Conservation (phyloP, 2,329 filamentous ascomycete species). For the Celoporthe dispersa region DNA sequence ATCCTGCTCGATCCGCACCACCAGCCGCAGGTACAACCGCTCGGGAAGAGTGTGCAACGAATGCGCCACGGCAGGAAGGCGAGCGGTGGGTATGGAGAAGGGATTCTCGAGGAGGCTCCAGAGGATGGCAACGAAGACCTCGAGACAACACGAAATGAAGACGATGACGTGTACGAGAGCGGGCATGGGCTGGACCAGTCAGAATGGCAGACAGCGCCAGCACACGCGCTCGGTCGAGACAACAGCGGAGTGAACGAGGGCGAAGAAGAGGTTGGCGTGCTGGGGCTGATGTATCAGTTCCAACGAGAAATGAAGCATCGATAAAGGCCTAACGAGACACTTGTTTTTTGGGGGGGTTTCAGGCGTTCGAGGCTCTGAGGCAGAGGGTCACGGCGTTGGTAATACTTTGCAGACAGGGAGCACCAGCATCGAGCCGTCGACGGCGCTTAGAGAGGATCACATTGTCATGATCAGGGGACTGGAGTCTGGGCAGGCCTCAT, state of each 20-base stretch:
- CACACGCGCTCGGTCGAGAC: slow-evolving; percentile 55
- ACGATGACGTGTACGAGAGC: slow-evolving; percentile 61
- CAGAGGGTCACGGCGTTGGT: background rate
- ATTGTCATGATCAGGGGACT: background rate
- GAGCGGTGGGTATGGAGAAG: slow-evolving; percentile 51
- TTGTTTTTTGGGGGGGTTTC: too few species aligned
- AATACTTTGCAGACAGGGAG: background rate
- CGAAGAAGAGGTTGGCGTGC: slow-evolving; percentile 57
- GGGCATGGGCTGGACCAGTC: slow-evolving; percentile 60
- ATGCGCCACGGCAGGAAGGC: slow-evolving; percentile 43
- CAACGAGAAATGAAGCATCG: slow-evolving; percentile 59
- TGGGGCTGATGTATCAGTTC: slow-evolving; percentile 63
- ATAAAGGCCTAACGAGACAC: background rate
- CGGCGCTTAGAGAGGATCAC: background rate
- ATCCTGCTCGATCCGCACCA: slow-evolving; percentile 77
- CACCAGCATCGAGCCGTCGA: background rate
- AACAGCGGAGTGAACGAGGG: slow-evolving; percentile 52
- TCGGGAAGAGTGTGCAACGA: slow-evolving; percentile 52
- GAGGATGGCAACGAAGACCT: slow-evolving; percentile 50
- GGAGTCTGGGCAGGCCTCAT: background rate
- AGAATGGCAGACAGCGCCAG: slow-evolving; percentile 62
- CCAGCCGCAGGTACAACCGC: slow-evolving; percentile 61
- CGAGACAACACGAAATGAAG: slow-evolving; percentile 56
- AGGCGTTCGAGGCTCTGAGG: background rate
- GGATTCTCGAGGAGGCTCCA: slow-evolving; percentile 60